Percentiles rank a stretch among this genome's conserved stretches.
phyloP scores from a whole-genome alignment of 169 alveolate species.

The Plasmodium blacklocki region DNA sequence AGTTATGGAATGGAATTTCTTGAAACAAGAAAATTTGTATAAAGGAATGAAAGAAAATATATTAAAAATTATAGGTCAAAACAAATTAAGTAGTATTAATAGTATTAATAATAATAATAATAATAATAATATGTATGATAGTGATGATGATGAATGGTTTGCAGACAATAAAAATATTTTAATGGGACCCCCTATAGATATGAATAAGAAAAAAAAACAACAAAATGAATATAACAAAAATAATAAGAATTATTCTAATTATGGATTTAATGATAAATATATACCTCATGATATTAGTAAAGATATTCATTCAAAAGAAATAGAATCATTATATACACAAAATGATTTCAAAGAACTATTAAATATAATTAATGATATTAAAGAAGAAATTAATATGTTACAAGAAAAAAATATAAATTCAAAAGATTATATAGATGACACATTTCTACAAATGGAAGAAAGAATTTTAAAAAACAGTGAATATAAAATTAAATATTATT shows the following conservation, averaged over 20 bases:
- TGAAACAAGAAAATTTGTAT: no score
- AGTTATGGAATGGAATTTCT: conserved; percentile 9
- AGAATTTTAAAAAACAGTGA: conserved; percentile 44
- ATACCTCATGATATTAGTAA: no score
- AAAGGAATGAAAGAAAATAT: not conserved
- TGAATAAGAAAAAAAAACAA: not conserved
- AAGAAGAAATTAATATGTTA: conserved; percentile 36
- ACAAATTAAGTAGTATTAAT: not conserved
- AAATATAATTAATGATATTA: conserved; percentile 7
- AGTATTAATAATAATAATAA: not conserved
- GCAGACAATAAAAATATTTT: not conserved
- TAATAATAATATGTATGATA: not conserved
- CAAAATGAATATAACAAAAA: not conserved
- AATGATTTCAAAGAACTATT: no score
- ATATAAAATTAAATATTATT: conserved; percentile 56
- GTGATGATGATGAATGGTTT: not conserved
- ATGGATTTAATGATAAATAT: no score
- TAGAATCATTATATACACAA: no score
- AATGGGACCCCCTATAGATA: not conserved
- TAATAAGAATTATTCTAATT: not conserved
- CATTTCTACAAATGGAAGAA: conserved; percentile 35
- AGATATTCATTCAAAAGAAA: conserved; percentile 1
- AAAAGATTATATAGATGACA: conserved; percentile 20
- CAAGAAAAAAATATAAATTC: conserved; percentile 42
- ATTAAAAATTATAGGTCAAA: not conserved